Base-by-base conservation (phyloP, 2,329 filamentous ascomycete genomes). In the Intubia oerlemansii region DNA sequence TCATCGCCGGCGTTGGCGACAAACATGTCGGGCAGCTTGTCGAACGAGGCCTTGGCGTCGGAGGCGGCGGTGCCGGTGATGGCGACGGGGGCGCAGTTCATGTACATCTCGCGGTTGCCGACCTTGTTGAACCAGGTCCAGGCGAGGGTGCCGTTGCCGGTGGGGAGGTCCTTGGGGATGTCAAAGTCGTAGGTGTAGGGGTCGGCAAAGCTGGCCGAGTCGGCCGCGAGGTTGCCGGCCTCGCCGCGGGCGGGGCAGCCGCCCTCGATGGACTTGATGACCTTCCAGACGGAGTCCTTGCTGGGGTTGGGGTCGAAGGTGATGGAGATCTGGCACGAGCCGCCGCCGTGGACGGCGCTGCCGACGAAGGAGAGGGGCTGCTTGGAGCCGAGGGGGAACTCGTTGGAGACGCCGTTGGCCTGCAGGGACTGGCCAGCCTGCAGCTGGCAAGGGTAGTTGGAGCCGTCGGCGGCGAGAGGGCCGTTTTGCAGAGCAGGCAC, bases 91-190 rank as follows among this genome's bases (percentile, higher is more conserved):
- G 76, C 80, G 41, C 85, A 98, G 62, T 92, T 90, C 82, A 92
- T 91, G 61, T 95, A 93, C 62, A 92, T 81, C 47, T 95, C 88
- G 1, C 84, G 73, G 55, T 92, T 92, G 3, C 88, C 88, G 8
- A 91, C 44, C 34, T 75, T 76, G 57, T 95, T 95, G 51, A 91
- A 69, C 88, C 88, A 95, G 1, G 81, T 81, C 82, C 84, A 95
- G 0, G 80, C 80, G 5, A 95, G 58, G 0, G 72, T 78, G 16
- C 77, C 84, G 23, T 82, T 63, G 4, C 85, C 88, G 2, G 71
- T 54, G 7, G 72, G 66, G 26, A 93, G 61, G 14, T 71, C 65
- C 0, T 59, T 47, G 0, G 84, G 85, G 5, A 93, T 67, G 0
- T 53, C 63, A 52, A 73, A 91, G 17, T 66, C 53, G 49, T 78